Conservation (phyloP, 2,329 filamentous ascomycete genomes). For the Calonectria hawksworthii region DNA sequence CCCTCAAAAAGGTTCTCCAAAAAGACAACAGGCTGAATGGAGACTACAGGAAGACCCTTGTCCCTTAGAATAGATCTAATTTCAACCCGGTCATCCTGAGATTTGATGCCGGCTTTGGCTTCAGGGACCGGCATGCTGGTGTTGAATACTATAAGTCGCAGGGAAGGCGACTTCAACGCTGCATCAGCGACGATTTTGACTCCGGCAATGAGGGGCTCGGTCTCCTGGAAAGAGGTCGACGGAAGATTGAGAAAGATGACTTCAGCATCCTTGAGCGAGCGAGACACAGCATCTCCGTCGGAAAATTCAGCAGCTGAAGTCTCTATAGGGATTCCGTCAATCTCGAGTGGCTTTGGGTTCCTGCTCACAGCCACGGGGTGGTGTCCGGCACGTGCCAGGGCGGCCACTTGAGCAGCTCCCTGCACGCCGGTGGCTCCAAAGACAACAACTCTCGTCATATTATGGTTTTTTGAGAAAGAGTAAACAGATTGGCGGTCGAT, state of each 20-base stretch:
- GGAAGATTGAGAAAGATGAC: neutral
- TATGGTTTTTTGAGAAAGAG: neutral
- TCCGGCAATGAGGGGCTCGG: neutral
- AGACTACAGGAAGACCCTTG: neutral
- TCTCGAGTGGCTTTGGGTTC: neutral
- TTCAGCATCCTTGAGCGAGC: neutral
- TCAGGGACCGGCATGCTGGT: neutral
- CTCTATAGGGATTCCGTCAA: neutral
- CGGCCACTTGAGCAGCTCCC: neutral
- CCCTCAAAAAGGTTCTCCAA: neutral
- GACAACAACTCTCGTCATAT: neutral
- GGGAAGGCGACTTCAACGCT: neutral
- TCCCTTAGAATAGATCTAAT: neutral
- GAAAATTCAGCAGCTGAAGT: neutral
- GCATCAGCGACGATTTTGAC: neutral
- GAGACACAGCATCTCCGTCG: neutral
- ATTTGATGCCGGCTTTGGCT: neutral
- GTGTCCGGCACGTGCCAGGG: neutral
- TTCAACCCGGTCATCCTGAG: neutral
- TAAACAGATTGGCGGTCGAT: neutral
- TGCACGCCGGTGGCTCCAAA: neutral
- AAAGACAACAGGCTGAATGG: neutral
- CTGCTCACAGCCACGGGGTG: slow-evolving; percentile 4
- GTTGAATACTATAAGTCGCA: neutral
- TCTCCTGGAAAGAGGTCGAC: neutral